phyloP scores from a whole-genome alignment of 805 yeast species.

The Metschnikowia arizonensis region DNA sequence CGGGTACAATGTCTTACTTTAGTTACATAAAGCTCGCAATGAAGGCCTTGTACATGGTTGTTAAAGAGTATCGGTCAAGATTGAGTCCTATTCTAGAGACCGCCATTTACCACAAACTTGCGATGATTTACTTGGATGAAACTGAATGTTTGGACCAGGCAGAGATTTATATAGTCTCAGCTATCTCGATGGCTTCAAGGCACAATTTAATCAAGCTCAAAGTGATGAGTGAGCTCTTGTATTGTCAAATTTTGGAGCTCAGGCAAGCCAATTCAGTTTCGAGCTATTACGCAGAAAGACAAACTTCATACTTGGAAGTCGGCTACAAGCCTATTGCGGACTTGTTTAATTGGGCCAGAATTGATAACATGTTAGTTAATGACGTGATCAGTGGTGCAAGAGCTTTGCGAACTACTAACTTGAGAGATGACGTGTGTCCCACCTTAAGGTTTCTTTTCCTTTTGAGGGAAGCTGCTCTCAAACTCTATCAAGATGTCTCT shows the following conservation, averaged over 20 bases:
- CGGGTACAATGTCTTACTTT: slow-evolving; percentile 13
- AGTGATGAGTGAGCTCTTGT: slow-evolving; percentile 34
- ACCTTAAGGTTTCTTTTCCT: slow-evolving; percentile 22
- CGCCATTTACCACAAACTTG: slow-evolving; percentile 31
- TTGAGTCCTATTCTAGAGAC: slow-evolving; percentile 33
- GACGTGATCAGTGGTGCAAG: slow-evolving; percentile 25
- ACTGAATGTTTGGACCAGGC: slow-evolving; percentile 41
- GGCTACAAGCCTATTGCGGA: slow-evolving; percentile 19
- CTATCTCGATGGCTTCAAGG: slow-evolving; percentile 27
- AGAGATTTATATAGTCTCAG: slow-evolving; percentile 32
- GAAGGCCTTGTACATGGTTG: slow-evolving; percentile 18
- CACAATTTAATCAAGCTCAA: slow-evolving; percentile 20
- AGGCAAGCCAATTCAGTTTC: slow-evolving; percentile 10
- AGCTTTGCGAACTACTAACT: slow-evolving; percentile 18
- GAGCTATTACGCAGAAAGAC: slow-evolving; percentile 7
- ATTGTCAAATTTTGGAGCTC: slow-evolving; percentile 33
- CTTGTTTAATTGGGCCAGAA: slow-evolving; percentile 30
- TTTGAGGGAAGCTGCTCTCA: slow-evolving; percentile 27
- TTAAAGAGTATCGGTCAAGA: slow-evolving; percentile 24
- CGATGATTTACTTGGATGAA: slow-evolving; percentile 37
- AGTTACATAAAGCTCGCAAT: slow-evolving; percentile 13
- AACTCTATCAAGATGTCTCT: slow-evolving; percentile 28
- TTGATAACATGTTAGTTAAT: slow-evolving; percentile 26
- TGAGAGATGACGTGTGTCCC: slow-evolving; percentile 3
- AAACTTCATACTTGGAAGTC: slow-evolving; percentile 2